Percentiles rank a stretch among this genome's conserved stretches.
Evolutionary conservation across 768 basidiomycete genomes (phyloP).

Genomic region (Leccinum arenicola): DNA sequence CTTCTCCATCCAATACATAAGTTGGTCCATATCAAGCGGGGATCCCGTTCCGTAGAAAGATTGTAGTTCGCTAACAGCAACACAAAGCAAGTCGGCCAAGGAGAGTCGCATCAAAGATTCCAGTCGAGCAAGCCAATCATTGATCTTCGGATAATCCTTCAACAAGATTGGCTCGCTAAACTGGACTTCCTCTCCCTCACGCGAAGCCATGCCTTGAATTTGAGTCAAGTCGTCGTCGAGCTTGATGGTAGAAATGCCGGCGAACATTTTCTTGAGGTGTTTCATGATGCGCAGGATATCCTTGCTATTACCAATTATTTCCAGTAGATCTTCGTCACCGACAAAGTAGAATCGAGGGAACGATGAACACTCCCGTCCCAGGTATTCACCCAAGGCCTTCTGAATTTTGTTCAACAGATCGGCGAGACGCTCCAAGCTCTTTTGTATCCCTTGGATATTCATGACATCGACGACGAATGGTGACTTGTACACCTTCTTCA

Average conservation of each 20-base stretch:
- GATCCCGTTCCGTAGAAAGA: constrained; percentile 71
- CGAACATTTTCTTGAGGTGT: constrained; percentile 99
- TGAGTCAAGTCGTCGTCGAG: constrained; percentile 86
- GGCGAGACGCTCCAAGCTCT: constrained; percentile 93
- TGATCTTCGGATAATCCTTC: constrained; percentile 96
- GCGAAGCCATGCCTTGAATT: constrained; percentile 91
- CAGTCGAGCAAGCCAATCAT: constrained; percentile 93
- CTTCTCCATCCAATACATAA: constrained; percentile 89
- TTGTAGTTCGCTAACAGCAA: constrained; percentile 78
- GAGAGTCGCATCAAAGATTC: constrained; percentile 93
- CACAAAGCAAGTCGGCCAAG: constrained; percentile 75
- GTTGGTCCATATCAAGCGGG: constrained; percentile 56
- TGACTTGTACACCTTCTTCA: constrained; percentile 99
- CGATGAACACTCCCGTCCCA: constrained; percentile 94
- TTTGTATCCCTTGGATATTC: constrained; percentile 95
- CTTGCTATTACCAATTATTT: constrained; percentile 99
- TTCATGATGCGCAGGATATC: constrained; percentile 98
- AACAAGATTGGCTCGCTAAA: constrained; percentile 83
- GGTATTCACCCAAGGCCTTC: constrained; percentile 97
- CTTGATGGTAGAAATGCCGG: constrained; percentile 86
- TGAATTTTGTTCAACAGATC: constrained; percentile 98
- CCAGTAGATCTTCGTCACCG: constrained; percentile 96
- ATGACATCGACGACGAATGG: constrained; percentile 96
- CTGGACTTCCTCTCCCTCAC: constrained; percentile 90
- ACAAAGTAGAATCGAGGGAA: constrained; percentile 99